Conservation (phyloP, 2,329 filamentous ascomycete species). For the Colletotrichum karsti region DNA sequence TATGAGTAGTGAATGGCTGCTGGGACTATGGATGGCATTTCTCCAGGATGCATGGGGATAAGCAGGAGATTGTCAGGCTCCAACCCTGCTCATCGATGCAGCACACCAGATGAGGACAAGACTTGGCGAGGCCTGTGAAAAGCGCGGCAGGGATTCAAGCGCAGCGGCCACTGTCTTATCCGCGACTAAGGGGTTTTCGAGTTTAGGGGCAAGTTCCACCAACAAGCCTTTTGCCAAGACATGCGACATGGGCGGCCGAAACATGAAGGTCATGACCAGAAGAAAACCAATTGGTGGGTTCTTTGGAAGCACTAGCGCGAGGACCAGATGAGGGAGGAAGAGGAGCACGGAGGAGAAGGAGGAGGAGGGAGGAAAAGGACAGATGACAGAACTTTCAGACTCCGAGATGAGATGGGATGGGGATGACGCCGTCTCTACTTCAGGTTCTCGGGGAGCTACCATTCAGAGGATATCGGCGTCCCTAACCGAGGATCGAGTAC, state of each 20-base stretch:
- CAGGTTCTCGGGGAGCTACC: neutral
- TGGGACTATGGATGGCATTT: neutral
- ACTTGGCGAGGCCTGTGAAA: constrained; percentile 6
- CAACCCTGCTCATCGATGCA: constrained; percentile 19
- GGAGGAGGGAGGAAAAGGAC: neutral
- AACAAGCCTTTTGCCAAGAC: constrained; percentile 19
- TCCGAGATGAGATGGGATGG: constrained; percentile 16
- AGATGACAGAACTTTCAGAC: constrained; percentile 9
- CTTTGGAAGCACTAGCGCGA: neutral
- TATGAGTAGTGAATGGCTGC: neutral
- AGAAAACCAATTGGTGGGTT: constrained; percentile 21
- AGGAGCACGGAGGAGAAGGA: neutral
- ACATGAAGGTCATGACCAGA: constrained; percentile 12
- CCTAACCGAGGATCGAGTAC: neutral
- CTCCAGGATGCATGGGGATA: constrained; percentile 7
- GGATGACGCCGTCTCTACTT: neutral
- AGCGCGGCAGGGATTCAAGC: constrained; percentile 7
- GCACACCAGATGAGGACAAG: constrained; percentile 2
- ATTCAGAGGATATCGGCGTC: neutral
- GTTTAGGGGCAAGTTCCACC: constrained; percentile 18
- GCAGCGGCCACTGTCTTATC: constrained; percentile 22
- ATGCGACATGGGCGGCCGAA: constrained; percentile 10
- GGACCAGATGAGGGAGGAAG: neutral
- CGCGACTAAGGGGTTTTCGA: constrained; percentile 22
- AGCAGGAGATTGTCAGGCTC: constrained; percentile 17